Evolutionary conservation across 2,329 filamentous ascomycete species (phyloP), one percentile per base, ranked within the genome.

Genomic region (Dactylellina sp.): DNA sequence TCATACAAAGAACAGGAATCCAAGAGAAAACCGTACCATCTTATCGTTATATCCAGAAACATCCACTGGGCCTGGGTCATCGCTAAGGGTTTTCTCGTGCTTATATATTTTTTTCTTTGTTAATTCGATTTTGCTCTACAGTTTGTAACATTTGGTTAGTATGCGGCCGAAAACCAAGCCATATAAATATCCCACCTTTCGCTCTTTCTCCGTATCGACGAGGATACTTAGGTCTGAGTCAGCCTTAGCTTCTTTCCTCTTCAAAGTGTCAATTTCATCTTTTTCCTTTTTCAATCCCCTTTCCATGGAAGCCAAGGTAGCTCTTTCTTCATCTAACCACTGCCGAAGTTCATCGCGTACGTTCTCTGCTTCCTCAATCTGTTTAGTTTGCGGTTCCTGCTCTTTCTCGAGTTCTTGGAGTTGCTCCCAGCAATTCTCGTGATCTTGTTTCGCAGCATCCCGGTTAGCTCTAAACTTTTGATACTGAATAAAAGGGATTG

Each of bases 401-500:
- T 87, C 83, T 1, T 83, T 79, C 78, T 91, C 83, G 1, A 97
- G 83, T 5, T 84, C 82, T 42, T 83, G 82, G 3, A 92, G 81
- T 42, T 89, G 87, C 22, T 80, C 80, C 63, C 85, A 82, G 0
- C 90, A 87, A 0, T 81, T 81, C 60, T 85, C 85, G 76, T 84
- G 86, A 12, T 82, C 83, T 1, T 82, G 79, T 78, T 87, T 95
- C 5, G 87, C 83, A 7, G 85, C 83, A 0, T 80, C 79, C 46
- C 85, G 82, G 4, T 82, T 81, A 0, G 79, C 76, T 49, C 86
- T 85, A 0, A 87, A 83, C 28, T 86, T 83, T 32, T 83, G 84
- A 78, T 91, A 94, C 75, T 86, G 83, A 18, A 90, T 85, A 39
- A 93, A 83, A 0, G 90, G 87, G 40, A 89, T 86, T 24, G 87